Conservation (phyloP, 208 protist species). For the Leishmania amazonensis region DNA sequence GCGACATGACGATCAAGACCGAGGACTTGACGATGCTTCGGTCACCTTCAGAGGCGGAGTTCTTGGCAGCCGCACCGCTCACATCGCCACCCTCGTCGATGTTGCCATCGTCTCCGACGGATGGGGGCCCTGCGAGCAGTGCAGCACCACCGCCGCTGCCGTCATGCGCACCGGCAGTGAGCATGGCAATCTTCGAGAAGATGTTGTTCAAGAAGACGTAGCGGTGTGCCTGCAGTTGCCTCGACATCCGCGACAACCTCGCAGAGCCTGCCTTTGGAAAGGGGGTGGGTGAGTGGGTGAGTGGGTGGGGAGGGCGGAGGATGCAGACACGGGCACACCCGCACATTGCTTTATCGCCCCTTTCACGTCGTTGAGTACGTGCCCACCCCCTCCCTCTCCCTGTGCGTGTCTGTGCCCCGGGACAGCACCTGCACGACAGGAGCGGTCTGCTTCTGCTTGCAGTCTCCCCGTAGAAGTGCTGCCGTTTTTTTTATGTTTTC, state of each 20-base stretch:
- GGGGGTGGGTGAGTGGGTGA: neutral
- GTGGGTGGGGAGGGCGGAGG: neutral
- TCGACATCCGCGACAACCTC: neutral
- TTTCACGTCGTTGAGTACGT: neutral
- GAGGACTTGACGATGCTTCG: neutral
- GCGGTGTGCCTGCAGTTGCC: neutral
- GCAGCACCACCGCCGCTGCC: neutral
- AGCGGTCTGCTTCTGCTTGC: neutral
- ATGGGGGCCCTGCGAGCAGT: neutral
- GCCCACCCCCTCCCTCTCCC: neutral
- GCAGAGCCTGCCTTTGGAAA: neutral
- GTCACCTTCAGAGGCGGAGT: neutral
- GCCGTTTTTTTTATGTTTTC: neutral
- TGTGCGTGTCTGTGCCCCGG: neutral
- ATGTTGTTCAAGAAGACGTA: slow-evolving; percentile 21
- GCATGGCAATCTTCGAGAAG: slow-evolving; percentile 15
- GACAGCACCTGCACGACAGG: too few species aligned
- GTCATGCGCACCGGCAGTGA: neutral
- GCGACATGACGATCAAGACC: neutral
- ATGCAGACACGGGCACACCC: neutral
- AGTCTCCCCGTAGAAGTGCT: neutral
- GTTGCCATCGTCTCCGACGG: neutral
- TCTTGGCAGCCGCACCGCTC: neutral
- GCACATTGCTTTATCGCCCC: neutral
- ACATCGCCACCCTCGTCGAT: neutral